A percentile compares a stretch with the other conserved stretches of the same genome.
phyloP scores from a whole-genome alignment of 768 basidiomycete genomes.

The Pleurotus cornucopiae region DNA sequence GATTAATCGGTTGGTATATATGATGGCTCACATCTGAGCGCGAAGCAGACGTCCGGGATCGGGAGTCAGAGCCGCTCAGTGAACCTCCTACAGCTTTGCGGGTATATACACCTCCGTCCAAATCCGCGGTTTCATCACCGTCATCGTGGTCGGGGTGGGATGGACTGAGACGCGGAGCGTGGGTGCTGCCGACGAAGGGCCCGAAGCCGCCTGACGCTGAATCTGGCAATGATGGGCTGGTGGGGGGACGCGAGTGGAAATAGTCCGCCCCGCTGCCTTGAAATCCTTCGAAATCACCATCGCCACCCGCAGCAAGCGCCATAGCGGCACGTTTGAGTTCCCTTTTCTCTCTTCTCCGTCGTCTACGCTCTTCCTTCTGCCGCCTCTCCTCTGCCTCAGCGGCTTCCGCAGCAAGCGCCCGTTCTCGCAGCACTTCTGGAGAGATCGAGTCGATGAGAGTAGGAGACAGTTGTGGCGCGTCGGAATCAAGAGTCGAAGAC shows the following conservation, averaged over 20 bases:
- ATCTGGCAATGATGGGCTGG: slow-evolving; percentile 8
- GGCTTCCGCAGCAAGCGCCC: slow-evolving; percentile 23
- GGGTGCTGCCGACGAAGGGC: slow-evolving; percentile 11
- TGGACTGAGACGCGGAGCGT: neutral
- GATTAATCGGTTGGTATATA: slow-evolving; percentile 2
- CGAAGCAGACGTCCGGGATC: slow-evolving; percentile 57
- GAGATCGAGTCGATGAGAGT: slow-evolving; percentile 51
- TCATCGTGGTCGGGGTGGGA: slow-evolving; percentile 26
- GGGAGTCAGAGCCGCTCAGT: slow-evolving; percentile 52
- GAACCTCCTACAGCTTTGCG: slow-evolving; percentile 28
- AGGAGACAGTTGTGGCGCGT: slow-evolving; percentile 62
- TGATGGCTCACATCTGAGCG: slow-evolving; percentile 11
- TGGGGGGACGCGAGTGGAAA: slow-evolving; percentile 12
- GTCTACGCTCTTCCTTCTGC: slow-evolving; percentile 44
- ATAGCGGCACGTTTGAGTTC: slow-evolving; percentile 37
- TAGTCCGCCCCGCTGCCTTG: slow-evolving; percentile 43
- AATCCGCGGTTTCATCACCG: slow-evolving; percentile 51
- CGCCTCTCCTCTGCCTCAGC: slow-evolving; percentile 35
- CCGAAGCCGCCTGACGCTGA: slow-evolving; percentile 14
- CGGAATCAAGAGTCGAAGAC: slow-evolving; percentile 56
- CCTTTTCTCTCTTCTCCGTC: slow-evolving; percentile 39
- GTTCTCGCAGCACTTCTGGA: slow-evolving; percentile 27
- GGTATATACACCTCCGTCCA: slow-evolving; percentile 54
- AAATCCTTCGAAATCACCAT: slow-evolving; percentile 61
- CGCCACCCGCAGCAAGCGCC: slow-evolving; percentile 29